phyloP scores from a whole-genome alignment of 257 asterid species.

The Capsicum chinense region DNA sequence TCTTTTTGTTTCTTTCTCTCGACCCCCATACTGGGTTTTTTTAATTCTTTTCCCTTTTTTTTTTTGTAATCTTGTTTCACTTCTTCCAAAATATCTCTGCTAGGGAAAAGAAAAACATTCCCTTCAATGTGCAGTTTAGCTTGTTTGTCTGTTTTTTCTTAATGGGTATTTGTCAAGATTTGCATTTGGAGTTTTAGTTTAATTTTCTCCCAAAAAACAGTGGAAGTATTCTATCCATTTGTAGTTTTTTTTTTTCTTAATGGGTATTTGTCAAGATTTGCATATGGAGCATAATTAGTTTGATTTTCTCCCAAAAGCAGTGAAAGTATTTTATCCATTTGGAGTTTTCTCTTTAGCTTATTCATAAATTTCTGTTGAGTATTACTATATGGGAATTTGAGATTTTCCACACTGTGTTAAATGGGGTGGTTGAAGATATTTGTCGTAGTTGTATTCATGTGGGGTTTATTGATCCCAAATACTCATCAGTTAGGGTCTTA shows the following conservation, averaged over 20 bases:
- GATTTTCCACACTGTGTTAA: not conserved
- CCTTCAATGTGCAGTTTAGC: not conserved
- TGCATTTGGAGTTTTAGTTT: not conserved
- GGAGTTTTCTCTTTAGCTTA: not conserved
- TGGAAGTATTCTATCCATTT: not conserved
- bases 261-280: conserved; percentile 26
- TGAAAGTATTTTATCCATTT: not conserved
- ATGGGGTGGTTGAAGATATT: conserved; percentile 42
- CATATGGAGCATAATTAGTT: not conserved
- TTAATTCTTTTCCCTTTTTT: too few species aligned
- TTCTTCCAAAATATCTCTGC: conserved; percentile 13
- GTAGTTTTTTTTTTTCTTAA: not conserved
- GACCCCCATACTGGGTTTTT: not conserved
- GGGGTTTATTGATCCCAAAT: conserved; percentile 48
- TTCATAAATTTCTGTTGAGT: not conserved
- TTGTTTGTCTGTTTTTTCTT: not conserved
- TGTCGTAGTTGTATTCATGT: conserved; percentile 36
- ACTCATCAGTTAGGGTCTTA: conserved; percentile 60
- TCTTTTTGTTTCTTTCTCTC: not conserved
- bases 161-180: conserved; percentile 22
- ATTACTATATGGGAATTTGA: not conserved
- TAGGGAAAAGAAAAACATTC: conserved; percentile 24
- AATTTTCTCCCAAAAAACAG: not conserved
- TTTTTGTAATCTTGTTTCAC: not conserved
- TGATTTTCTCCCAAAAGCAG: not conserved